Conservation (phyloP, 2,329 filamentous ascomycete genomes). For the Lecanosticta acicola region DNA sequence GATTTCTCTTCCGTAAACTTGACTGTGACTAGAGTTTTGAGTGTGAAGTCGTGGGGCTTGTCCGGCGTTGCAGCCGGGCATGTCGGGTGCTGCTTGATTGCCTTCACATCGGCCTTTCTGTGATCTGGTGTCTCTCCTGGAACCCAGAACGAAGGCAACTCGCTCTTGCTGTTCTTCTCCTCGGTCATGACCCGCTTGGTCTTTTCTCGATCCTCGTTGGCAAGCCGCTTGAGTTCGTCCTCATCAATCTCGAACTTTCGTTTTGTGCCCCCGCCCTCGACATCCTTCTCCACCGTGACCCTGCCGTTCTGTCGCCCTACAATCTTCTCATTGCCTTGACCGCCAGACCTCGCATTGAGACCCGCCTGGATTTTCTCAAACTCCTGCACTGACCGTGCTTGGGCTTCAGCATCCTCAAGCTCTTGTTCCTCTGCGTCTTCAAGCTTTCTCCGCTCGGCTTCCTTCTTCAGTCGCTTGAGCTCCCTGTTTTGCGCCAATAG, state of each 20-base stretch:
- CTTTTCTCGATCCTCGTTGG: constrained; percentile 62
- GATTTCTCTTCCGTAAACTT: constrained; percentile 68
- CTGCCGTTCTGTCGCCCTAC: constrained; percentile 37
- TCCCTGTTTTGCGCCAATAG: constrained; percentile 89
- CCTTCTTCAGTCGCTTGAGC: constrained; percentile 72
- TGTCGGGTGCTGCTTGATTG: constrained; percentile 55
- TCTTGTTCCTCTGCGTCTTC: constrained; percentile 58
- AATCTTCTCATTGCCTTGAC: constrained; percentile 41
- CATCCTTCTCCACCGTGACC: constrained; percentile 26
- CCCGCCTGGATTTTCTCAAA: constrained; percentile 81
- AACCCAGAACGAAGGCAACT: constrained; percentile 89
- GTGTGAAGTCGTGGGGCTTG: constrained; percentile 65
- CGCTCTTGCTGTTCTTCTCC: constrained; percentile 60
- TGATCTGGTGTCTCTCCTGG: constrained; percentile 70
- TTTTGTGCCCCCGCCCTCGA: constrained; percentile 49
- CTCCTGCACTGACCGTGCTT: constrained; percentile 64
- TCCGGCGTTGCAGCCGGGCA: constrained; percentile 66
- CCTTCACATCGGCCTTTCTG: constrained; percentile 43
- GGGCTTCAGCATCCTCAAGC: constrained; percentile 62
- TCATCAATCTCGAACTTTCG: constrained; percentile 78
- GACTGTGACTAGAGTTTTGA: constrained; percentile 71
- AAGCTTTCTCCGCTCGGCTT: constrained; percentile 52
- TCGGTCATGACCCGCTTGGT: constrained; percentile 59
- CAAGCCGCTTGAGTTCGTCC: constrained; percentile 66
- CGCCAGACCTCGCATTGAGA: constrained; percentile 37